Evolutionary conservation across 2,329 filamentous ascomycete species (phyloP), one percentile per base, ranked within the genome.

Genomic region (Diatrype stigma): DNA sequence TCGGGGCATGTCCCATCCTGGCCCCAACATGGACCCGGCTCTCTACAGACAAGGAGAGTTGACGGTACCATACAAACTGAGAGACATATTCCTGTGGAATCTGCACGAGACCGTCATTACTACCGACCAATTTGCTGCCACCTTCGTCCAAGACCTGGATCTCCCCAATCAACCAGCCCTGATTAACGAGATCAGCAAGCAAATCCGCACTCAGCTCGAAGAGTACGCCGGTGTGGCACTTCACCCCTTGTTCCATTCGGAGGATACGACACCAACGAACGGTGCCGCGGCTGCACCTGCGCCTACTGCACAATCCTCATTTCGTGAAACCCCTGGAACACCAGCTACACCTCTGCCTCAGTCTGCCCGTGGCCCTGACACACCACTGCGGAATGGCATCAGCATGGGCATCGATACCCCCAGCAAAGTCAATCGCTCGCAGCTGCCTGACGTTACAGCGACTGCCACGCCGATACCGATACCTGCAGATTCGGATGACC

Each of bases 11-110:
- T 80, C 86, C 59, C 88, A 96, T 64, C 84, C 87, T 52, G 83
- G 82, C 5, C 75, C 89, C 47, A 86, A 55, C 16, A 60, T 62
- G 58, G 64, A 67, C 46, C 60, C 62, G n/a, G 40, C 90, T 14
- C 85, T 91, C 50, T 96, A 95, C 72, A 86, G 86, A 62, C 78
- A 81, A 50, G 87, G 87, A 50, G 93, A 96, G 55, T 72, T 82
- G 54, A 91, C 91, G 14, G 85, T 91, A 1, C 87, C 90, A 3
- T 96, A 91, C 70, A 84, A 94, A 56, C 77, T 99, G 51, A 91
- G 95, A 63, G 94, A 99, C 62, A 87, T 89, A n/a, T 97, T 99
- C 63, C 73, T 96, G 48, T 99, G 94, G 94, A 99, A 99, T 63
- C 78, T 99, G 14, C 93, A 97, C 70, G 94, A 99, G 73, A 89